Conservation (phyloP, 306 rosid species). For the Cercis canadensis region DNA sequence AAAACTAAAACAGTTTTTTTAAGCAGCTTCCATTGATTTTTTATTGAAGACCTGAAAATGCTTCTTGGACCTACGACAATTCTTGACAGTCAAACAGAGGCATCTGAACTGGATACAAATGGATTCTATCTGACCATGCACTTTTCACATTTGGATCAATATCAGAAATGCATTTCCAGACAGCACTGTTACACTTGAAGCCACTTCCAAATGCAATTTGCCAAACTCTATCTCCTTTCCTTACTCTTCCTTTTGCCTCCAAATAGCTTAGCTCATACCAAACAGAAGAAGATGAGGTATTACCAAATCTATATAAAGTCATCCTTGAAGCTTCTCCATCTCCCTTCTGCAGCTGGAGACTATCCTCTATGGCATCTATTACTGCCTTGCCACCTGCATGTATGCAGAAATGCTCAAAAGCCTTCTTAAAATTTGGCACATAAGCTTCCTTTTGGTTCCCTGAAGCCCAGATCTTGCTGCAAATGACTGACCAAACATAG, state of each 20-base stretch:
- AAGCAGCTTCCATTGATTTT: neutral
- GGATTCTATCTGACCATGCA: constrained; percentile 74
- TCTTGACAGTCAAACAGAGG: constrained; percentile 41
- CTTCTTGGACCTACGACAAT: constrained; percentile 24
- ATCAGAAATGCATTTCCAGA: constrained; percentile 65
- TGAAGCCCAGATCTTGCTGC: constrained; percentile 38
- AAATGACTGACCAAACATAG: constrained; percentile 47
- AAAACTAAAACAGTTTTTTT: too few relatives aligned
- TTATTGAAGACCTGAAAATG: neutral
- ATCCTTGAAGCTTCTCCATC: constrained; percentile 80
- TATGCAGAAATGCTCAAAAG: constrained; percentile 73
- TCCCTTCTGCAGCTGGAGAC: constrained; percentile 58
- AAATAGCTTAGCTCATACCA: constrained; percentile 71
- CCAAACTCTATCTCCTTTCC: constrained; percentile 70
- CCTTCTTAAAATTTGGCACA: constrained; percentile 63
- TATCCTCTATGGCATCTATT: constrained; percentile 60
- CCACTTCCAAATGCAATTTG: constrained; percentile 81
- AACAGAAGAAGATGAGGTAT: constrained; percentile 72
- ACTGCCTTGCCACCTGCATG: constrained; percentile 85
- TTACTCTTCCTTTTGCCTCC: constrained; percentile 68
- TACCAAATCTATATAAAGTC: constrained; percentile 77
- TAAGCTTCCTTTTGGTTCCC: constrained; percentile 40
- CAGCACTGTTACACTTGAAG: constrained; percentile 77
- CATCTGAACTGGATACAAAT: constrained; percentile 54
- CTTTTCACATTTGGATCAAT: constrained; percentile 53